phyloP scores from a whole-genome alignment of 192 early-diverging fungal species.

The Haplosporangium gracile region DNA sequence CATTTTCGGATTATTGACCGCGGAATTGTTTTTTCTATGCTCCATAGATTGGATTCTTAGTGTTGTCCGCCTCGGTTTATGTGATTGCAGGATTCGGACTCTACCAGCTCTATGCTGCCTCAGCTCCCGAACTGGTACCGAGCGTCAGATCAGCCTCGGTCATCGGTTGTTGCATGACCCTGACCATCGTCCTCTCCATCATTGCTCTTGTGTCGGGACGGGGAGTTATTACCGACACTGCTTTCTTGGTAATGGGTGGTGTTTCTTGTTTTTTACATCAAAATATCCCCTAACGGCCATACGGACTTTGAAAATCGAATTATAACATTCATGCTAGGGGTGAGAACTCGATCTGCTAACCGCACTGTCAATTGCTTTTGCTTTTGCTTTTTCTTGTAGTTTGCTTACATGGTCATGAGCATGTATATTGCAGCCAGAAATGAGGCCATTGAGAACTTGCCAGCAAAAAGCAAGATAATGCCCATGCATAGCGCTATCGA shows the following conservation, averaged over 20 bases:
- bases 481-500: slow-evolving; percentile 47
- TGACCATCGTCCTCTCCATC: slow-evolving; percentile 49
- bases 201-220: slow-evolving; percentile 45
- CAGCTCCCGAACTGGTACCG: slow-evolving; percentile 43
- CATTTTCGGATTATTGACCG: neutral
- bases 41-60: slow-evolving; percentile 45
- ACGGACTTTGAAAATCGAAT: neutral
- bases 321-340: neutral
- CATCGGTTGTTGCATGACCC: slow-evolving; percentile 54
- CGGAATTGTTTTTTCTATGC: neutral
- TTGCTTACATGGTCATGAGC: slow-evolving; percentile 55
- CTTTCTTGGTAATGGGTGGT: slow-evolving; percentile 36
- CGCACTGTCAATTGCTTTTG: neutral
- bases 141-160: slow-evolving; percentile 53
- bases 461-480: slow-evolving; percentile 43
- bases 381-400: slow-evolving; percentile 15
- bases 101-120: slow-evolving; percentile 50
- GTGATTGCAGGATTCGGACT: slow-evolving; percentile 46
- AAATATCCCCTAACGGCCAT: too few relatives aligned
- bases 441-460: slow-evolving; percentile 47
- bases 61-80: slow-evolving; percentile 48
- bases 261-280: neutral
- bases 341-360: neutral
- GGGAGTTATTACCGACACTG: slow-evolving; percentile 50
- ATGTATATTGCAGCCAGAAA: slow-evolving; percentile 58